These are phyloP conservation scores for Trichoderma sp. DNA, from an alignment of 2,329 filamentous ascomycete species.

Conservation along the genomic window DNA sequence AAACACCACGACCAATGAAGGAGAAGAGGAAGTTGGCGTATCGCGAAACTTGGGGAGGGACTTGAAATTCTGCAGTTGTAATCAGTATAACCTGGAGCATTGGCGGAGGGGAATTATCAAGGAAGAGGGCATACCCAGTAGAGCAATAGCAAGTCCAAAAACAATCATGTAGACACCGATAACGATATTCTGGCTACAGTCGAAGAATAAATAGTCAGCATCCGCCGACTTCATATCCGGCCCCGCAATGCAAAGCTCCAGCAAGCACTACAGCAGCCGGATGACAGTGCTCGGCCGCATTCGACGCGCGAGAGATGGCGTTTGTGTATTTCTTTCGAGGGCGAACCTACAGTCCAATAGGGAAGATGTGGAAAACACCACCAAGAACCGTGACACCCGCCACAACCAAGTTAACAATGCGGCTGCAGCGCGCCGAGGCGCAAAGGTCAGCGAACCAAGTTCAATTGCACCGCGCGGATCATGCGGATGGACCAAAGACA, in stretches of 20 bases:
- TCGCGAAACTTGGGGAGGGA: constrained; percentile 86
- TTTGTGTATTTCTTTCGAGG: not conserved
- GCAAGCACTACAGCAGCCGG: not conserved
- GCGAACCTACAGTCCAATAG: constrained; percentile 57
- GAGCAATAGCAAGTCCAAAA: constrained; percentile 78
- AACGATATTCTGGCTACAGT: constrained; percentile 56
- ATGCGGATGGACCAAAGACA: not conserved
- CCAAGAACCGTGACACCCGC: constrained; percentile 86
- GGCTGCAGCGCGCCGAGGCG: constrained; percentile 55
- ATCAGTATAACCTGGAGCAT: not conserved
- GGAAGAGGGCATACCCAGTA: constrained; percentile 54
- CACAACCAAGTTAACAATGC: constrained; percentile 88
- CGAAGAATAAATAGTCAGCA: not conserved
- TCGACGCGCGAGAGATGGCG: not conserved
- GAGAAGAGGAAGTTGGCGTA: constrained; percentile 98
- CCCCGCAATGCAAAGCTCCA: not conserved
- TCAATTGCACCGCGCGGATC: not conserved
- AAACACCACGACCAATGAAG: constrained; percentile 91
- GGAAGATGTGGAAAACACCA: constrained; percentile 73
- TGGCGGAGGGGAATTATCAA: not conserved
- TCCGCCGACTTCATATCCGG: not conserved
- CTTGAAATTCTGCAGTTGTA: constrained; percentile 73
- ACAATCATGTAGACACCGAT: constrained; percentile 85
- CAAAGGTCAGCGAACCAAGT: constrained; percentile 9
- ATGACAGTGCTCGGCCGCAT: not conserved